These are phyloP conservation scores for Cladosporium sp. DNA, from an alignment of 2,329 filamentous ascomycete genomes.

Conservation along the genomic window DNA sequence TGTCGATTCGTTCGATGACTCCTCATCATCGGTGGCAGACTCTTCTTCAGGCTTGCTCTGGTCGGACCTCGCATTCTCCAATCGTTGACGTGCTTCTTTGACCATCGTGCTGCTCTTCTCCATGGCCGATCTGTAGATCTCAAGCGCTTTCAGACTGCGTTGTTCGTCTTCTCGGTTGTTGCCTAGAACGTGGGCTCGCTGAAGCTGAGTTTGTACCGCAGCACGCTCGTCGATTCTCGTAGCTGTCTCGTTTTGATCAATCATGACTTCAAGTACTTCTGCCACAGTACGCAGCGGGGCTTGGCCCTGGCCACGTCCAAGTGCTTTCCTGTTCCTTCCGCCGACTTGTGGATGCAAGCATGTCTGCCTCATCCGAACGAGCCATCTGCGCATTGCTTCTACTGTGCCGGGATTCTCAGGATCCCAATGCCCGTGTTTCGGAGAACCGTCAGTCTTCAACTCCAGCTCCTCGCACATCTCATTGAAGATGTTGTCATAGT, in stretches of 20 bases:
- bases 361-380: constrained; percentile 76
- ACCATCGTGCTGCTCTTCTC: constrained; percentile 54
- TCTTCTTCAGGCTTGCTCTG: constrained; percentile 21
- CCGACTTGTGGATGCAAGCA: constrained; percentile 85
- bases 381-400: constrained; percentile 76
- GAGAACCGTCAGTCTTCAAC: constrained; percentile 65
- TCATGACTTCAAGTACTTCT: constrained; percentile 88
- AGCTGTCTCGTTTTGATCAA: constrained; percentile 74
- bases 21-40: constrained; percentile 39
- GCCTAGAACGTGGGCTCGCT: constrained; percentile 75
- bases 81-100: constrained; percentile 63
- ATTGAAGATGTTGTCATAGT: constrained; percentile 76
- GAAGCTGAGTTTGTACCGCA: constrained; percentile 61
- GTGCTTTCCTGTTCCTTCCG: constrained; percentile 62
- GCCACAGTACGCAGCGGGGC: constrained; percentile 77
- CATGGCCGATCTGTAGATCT: constrained; percentile 64
- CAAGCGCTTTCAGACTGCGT: constrained; percentile 65
- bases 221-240: constrained; percentile 72
- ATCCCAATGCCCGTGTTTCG: constrained; percentile 64
- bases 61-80: constrained; percentile 53
- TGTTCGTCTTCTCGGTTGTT: constrained; percentile 62
- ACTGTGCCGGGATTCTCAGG: constrained; percentile 59
- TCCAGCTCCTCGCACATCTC: constrained; percentile 72
- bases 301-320: constrained; percentile 58
- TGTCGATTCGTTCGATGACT: constrained; percentile 31